phyloP scores from a whole-genome alignment of 192 early-diverging fungal species.

The Linnemannia schmuckeri region DNA sequence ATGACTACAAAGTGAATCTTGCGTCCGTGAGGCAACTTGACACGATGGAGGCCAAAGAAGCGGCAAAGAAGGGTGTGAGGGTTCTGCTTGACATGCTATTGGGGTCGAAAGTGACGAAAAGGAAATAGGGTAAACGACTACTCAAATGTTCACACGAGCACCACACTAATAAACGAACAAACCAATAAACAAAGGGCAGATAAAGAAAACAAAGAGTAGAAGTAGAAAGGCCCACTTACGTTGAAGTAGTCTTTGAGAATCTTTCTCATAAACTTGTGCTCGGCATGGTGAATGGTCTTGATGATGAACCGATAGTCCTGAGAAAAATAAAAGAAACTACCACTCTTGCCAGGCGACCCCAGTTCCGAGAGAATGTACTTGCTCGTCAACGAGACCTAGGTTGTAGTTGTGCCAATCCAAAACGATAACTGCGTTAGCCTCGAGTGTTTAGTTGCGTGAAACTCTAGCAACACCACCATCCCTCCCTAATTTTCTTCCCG shows the following conservation, averaged over 20 bases:
- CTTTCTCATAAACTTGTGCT: slow-evolving; percentile 92
- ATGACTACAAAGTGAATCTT: slow-evolving; percentile 99
- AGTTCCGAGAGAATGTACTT: slow-evolving; percentile 97
- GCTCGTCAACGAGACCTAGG: slow-evolving; percentile 86
- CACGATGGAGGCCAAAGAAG: slow-evolving; percentile 94
- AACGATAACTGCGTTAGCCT: background rate
- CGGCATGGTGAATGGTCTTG: slow-evolving; percentile 94
- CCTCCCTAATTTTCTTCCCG: background rate
- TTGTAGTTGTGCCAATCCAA: background rate
- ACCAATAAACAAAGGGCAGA: background rate
- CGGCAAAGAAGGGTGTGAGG: slow-evolving; percentile 93
- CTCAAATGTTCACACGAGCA: background rate
- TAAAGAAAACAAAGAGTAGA: background rate
- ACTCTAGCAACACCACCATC: background rate
- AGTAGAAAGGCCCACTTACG: slow-evolving; percentile 43
- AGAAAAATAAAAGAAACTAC: slow-evolving; percentile 98
- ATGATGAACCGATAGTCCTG: slow-evolving; percentile 98
- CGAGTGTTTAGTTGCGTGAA: background rate
- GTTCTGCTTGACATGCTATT: slow-evolving; percentile 81
- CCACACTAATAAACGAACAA: background rate
- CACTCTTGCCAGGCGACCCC: slow-evolving; percentile 94
- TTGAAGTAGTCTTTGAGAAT: slow-evolving; percentile 90
- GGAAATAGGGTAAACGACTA: slow-evolving; percentile 1
- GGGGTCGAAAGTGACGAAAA: background rate
- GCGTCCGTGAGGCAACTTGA: slow-evolving; percentile 89